Percentiles rank a stretch among this genome's conserved stretches.
These are phyloP conservation scores for Lipomyces starkeyi DNA, from an alignment of 805 yeast species.

Conservation along the genomic window DNA sequence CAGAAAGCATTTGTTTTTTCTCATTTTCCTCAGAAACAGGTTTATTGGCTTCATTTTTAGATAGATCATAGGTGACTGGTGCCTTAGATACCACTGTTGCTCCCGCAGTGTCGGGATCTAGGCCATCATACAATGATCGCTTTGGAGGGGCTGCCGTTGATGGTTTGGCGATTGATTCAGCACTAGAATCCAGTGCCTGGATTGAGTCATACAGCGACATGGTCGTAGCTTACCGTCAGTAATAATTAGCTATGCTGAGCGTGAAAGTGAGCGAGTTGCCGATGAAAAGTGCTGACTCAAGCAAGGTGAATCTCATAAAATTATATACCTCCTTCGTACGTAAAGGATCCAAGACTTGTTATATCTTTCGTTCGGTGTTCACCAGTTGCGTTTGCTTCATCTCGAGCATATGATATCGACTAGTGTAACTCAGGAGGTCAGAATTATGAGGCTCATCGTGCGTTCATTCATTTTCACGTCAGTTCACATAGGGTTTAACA, in stretches of 20 bases:
- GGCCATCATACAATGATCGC: conserved; percentile 16
- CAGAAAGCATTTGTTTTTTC: conserved; percentile 20
- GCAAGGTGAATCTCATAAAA: background rate
- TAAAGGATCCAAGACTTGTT: background rate
- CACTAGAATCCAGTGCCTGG: background rate
- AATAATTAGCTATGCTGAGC: too few relatives aligned
- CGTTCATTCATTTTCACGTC: too few relatives aligned
- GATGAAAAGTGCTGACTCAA: too few relatives aligned
- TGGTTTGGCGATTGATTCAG: background rate
- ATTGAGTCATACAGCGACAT: background rate
- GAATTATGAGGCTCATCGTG: too few relatives aligned
- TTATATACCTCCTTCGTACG: background rate
- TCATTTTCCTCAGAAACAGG: conserved; percentile 7
- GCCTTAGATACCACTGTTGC: conserved; percentile 14
- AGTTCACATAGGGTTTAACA: too few relatives aligned
- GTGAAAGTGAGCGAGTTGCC: too few relatives aligned
- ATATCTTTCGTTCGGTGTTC: background rate
- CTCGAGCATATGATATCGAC: background rate
- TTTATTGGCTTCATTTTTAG: background rate
- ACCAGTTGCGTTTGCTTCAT: background rate
- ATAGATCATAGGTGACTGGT: conserved; percentile 15
- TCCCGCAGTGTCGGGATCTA: conserved; percentile 1
- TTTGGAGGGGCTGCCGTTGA: conserved; percentile 3
- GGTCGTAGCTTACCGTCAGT: background rate
- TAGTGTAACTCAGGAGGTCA: background rate